phyloP scores from a whole-genome alignment of 2,329 filamentous ascomycete genomes.

The Bipolaris zeicola region DNA sequence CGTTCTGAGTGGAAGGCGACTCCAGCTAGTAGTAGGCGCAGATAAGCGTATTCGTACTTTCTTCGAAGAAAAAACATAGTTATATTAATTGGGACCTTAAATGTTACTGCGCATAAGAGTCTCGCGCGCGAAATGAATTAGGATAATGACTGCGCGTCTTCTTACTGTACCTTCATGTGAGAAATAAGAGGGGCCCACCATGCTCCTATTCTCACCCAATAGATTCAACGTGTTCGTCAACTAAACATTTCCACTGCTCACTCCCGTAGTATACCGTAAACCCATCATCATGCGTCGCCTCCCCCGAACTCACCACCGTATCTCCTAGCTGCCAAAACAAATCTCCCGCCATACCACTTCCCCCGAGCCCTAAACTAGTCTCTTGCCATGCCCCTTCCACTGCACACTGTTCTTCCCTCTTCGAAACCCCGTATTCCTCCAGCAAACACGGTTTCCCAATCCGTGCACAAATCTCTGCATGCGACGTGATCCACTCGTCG shows the following conservation, averaged over 20 bases:
- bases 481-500: slow-evolving; percentile 55
- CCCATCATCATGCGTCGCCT: slow-evolving; percentile 38
- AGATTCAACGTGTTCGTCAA: slow-evolving; percentile 32
- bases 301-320: slow-evolving; percentile 25
- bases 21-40: too few relatives aligned
- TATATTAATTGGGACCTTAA: too few relatives aligned
- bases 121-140: too few relatives aligned
- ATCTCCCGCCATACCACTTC: slow-evolving; percentile 40
- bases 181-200: too few relatives aligned
- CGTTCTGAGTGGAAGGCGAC: too few relatives aligned
- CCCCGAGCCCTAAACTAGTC: slow-evolving; percentile 28
- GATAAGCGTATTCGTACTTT: too few relatives aligned
- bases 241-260: slow-evolving; percentile 40
- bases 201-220: slow-evolving; percentile 23
- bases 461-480: slow-evolving; percentile 48
- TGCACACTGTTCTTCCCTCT: slow-evolving; percentile 29
- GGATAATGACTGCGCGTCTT: too few relatives aligned
- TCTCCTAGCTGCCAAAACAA: slow-evolving; percentile 46
- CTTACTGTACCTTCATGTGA: too few relatives aligned
- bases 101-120: too few relatives aligned
- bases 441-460: slow-evolving; percentile 50
- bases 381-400: slow-evolving; percentile 42
- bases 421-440: slow-evolving; percentile 48
- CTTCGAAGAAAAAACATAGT: too few relatives aligned
- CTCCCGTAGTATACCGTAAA: slow-evolving; percentile 40